Percentiles rank a stretch among this genome's conserved stretches.
Evolutionary conservation across 257 asterid genomes (phyloP).

Genomic region (Verbascum thapsus): DNA sequence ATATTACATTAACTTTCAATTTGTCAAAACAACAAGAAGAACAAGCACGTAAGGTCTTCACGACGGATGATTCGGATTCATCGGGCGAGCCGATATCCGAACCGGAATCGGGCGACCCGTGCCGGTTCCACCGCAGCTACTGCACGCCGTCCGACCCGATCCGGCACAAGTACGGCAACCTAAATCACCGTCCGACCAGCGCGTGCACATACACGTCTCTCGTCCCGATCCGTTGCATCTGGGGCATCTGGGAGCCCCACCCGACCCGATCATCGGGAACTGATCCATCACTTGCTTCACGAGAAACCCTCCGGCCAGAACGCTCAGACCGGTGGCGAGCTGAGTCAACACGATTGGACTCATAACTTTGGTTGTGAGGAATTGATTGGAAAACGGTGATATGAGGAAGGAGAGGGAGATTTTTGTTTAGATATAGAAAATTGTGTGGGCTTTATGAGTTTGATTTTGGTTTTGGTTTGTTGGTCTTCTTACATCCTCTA

Average conservation of each 20-base stretch:
- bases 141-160: slow-evolving; percentile 89
- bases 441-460: background rate
- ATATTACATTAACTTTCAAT: slow-evolving; percentile 15
- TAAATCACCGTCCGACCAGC: slow-evolving; percentile 90
- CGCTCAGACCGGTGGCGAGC: slow-evolving; percentile 59
- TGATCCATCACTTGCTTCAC: slow-evolving; percentile 69
- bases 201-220: slow-evolving; percentile 76
- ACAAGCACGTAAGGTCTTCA: slow-evolving; percentile 41
- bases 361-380: slow-evolving; percentile 39
- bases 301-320: slow-evolving; percentile 59
- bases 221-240: slow-evolving; percentile 91
- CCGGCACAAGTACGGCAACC: slow-evolving; percentile 95
- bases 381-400: slow-evolving; percentile 50
- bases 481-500: background rate
- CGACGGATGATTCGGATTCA: slow-evolving; percentile 49
- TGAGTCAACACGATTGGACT: slow-evolving; percentile 66
- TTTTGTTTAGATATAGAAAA: background rate
- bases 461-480: background rate
- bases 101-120: slow-evolving; percentile 93
- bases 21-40: background rate
- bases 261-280: slow-evolving; percentile 69
- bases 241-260: slow-evolving; percentile 69
- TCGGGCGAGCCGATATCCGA: slow-evolving; percentile 71
- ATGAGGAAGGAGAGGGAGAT: slow-evolving; percentile 36
- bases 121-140: slow-evolving; percentile 87